Percentiles rank a stretch among this genome's conserved stretches.
Evolutionary conservation across 2,329 filamentous ascomycete species (phyloP).

Genomic region (Fusarium chuoi): DNA sequence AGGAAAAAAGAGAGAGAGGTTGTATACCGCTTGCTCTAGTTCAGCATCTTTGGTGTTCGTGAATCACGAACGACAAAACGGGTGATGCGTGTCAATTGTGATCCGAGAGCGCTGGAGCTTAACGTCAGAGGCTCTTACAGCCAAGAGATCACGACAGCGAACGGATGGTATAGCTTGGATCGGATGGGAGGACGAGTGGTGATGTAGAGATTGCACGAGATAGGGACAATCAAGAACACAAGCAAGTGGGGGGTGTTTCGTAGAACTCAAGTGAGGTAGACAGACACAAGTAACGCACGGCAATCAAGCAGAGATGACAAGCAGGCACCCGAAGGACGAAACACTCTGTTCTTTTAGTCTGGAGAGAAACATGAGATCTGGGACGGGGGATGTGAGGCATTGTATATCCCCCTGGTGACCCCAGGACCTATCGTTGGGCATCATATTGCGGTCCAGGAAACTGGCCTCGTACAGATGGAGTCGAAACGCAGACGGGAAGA

Average conservation of each 20-base stretch:
- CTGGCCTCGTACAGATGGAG: constrained; percentile 32
- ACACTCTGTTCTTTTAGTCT: constrained; percentile 30
- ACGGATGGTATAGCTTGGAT: constrained; percentile 17
- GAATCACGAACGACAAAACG: constrained; percentile 40
- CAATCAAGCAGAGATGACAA: constrained; percentile 29
- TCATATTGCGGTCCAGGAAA: constrained; percentile 36
- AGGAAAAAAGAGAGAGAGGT: constrained; percentile 29
- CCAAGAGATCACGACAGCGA: constrained; percentile 38
- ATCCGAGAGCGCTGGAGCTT: constrained; percentile 18
- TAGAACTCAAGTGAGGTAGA: neutral
- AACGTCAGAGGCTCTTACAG: constrained; percentile 23
- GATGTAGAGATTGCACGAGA: constrained; percentile 38
- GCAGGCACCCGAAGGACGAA: constrained; percentile 38
- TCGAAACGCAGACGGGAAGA: constrained; percentile 15
- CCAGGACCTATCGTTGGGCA: constrained; percentile 39
- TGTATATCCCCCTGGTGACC: constrained; percentile 28
- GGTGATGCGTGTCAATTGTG: constrained; percentile 30
- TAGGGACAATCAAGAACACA: constrained; percentile 36
- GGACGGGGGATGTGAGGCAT: constrained; percentile 13
- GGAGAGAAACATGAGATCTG: constrained; percentile 32
- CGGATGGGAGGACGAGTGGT: constrained; percentile 40
- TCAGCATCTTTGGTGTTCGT: constrained; percentile 41
- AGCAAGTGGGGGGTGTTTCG: constrained; percentile 6
- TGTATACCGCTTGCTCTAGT: constrained; percentile 34
- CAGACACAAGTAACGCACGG: constrained; percentile 18